Percentiles rank a stretch among this genome's conserved stretches.
These are phyloP conservation scores for Vitis hybrid DNA, from an alignment of 177 flowering plant genomes.

Conservation along the genomic window DNA sequence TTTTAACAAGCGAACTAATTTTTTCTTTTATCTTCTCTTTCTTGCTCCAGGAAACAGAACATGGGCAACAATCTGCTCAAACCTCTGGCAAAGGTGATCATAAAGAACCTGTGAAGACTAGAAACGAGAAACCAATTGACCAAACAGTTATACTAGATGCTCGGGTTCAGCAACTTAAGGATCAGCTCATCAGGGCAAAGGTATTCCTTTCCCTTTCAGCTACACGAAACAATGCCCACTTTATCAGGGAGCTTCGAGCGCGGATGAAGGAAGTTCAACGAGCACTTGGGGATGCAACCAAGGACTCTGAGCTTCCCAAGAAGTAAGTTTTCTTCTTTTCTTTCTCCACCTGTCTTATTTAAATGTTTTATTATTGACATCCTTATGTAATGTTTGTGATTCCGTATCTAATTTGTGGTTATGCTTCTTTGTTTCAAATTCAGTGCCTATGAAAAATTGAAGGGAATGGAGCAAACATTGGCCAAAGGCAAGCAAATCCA, in stretches of 20 bases:
- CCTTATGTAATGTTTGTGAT: not conserved
- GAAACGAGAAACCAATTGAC: conserved; percentile 30
- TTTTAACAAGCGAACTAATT: not conserved
- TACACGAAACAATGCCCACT: conserved; percentile 66
- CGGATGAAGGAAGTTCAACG: conserved; percentile 80
- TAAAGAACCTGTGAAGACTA: conserved; percentile 18
- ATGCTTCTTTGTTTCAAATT: conserved; percentile 5
- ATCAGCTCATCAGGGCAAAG: conserved; percentile 81
- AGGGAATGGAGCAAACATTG: conserved; percentile 83
- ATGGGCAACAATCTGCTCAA: conserved; percentile 24
- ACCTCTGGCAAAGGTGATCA: conserved; percentile 23
- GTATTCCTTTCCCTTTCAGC: conserved; percentile 78
- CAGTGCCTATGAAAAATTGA: conserved; percentile 76
- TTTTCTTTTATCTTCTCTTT: conserved; percentile 5
- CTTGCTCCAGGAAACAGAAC: conserved; percentile 33
- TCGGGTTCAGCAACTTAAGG: conserved; percentile 70
- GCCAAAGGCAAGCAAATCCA: conserved; percentile 75
- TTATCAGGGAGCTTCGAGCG: conserved; percentile 68
- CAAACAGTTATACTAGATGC: conserved; percentile 44
- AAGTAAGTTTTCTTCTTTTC: conserved; percentile 41
- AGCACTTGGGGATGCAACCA: conserved; percentile 76
- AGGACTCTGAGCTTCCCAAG: conserved; percentile 78
- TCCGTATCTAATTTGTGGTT: not conserved
- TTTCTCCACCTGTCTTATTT: not conserved
- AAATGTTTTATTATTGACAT: not conserved